Conservation (phyloP, 306 rosid species). For the Cucurbita argyrosperma region DNA sequence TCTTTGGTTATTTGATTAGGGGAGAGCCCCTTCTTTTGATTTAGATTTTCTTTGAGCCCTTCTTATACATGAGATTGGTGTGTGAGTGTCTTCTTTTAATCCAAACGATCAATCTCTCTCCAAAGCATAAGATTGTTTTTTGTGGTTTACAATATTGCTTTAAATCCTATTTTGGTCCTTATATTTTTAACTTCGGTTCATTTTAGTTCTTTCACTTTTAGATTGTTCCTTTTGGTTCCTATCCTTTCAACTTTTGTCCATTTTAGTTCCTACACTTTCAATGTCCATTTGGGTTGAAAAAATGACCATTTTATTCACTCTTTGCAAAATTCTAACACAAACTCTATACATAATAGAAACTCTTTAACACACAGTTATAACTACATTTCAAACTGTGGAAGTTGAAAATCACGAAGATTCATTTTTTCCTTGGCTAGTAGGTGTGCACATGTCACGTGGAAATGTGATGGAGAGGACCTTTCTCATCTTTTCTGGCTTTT, state of each 20-base stretch:
- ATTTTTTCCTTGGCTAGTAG: not conserved
- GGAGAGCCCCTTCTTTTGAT: not conserved
- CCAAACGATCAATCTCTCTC: not conserved
- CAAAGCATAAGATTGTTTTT: not conserved
- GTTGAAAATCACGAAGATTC: not conserved
- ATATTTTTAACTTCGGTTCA: not conserved
- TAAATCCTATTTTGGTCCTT: not conserved
- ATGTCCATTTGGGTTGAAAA: too few species aligned
- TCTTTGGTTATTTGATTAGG: not conserved
- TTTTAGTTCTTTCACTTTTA: not conserved
- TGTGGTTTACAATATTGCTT: not conserved
- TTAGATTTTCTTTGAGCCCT: not conserved
- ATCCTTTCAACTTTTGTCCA: too few species aligned
- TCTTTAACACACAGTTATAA: not conserved
- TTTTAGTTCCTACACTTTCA: not conserved
- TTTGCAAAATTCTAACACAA: too few species aligned
- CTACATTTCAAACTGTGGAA: not conserved
- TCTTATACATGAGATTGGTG: not conserved
- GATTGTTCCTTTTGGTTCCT: not conserved
- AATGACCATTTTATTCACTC: not conserved
- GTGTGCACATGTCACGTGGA: not conserved
- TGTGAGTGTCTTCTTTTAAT: not conserved
- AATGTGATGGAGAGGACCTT: not conserved
- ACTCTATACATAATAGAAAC: not conserved
- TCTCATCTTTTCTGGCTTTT: not conserved